Base-by-base conservation (phyloP, 2,329 filamentous ascomycete genomes). In the Epichloe scottii region DNA sequence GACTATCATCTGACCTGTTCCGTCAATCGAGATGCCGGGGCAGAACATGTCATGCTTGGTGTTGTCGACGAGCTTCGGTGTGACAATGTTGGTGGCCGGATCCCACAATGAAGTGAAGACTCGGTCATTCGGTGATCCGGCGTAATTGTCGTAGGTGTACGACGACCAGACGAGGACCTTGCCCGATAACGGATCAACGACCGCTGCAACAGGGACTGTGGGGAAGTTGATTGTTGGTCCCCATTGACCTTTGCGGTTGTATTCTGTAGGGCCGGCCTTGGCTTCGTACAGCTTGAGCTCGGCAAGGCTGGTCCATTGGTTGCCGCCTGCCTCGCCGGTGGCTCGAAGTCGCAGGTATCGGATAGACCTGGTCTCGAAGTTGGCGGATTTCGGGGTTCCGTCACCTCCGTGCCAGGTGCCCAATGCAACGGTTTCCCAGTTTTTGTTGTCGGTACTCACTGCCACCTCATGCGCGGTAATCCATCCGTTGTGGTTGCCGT, bases 1-100 rank as follows among this genome's bases (percentile, higher is more conserved):
- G 6, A 82, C 71, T 2, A 81, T 58, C 7, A 78, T 68, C 8
- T 68, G 64, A 0, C 76, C 78, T 7, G 70, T 62, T 15, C 67
- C 68, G 51, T 75, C 71, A 12, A 73, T 61, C 46, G 52, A 54
- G 38, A 54, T 54, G 2, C 76, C 78, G 0, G 77, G 76, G 57
- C 77, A 79, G 55, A 78, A 78, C 75, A 78, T 78, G 57, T 78
- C 74, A 55, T 77, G 73, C 4, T 67, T 56, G 0, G 72, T 77
- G 52, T 74, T 59, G 42, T 64, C 60, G 7, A 70, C 35, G 2
- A 58, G 57, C 17, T 59, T 60, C 21, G 63, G 45, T 19, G 63
- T 60, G 11, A 67, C 51, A 1, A 7, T 10, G 23, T 48, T 50
- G 37, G 54, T 53, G 30, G 33, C 37, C 53, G 33, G 55, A 53